Conservation (phyloP, 345 rosid species). For the Cardiospermum halicacabum region DNA sequence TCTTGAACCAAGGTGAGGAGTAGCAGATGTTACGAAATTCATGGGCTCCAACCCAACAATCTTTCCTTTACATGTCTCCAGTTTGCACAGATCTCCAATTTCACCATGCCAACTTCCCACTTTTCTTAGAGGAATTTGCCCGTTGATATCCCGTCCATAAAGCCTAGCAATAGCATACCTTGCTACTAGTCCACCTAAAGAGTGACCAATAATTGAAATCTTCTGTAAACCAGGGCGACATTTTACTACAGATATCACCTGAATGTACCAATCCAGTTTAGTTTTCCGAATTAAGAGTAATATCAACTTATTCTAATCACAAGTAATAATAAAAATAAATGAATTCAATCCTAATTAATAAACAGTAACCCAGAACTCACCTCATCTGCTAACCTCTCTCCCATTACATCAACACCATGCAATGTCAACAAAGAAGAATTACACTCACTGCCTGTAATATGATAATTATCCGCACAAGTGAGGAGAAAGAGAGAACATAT, state of each 20-base stretch:
- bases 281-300: neutral
- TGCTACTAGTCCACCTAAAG: conserved; percentile 82
- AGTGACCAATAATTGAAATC: conserved; percentile 82
- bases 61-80: conserved; percentile 37
- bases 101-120: conserved; percentile 25
- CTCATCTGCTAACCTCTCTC: conserved; percentile 83
- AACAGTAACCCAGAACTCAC: conserved; percentile 27
- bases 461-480: neutral
- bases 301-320: neutral
- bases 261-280: conserved; percentile 26
- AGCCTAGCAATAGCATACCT: conserved; percentile 86
- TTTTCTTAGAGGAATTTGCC: conserved; percentile 33
- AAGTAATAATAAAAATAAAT: neutral
- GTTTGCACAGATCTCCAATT: conserved; percentile 18
- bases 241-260: conserved; percentile 61
- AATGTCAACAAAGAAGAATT: conserved; percentile 58
- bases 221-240: conserved; percentile 47
- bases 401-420: conserved; percentile 90
- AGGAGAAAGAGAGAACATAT: neutral
- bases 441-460: conserved; percentile 61
- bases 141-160: conserved; percentile 31
- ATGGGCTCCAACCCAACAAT: conserved; percentile 80
- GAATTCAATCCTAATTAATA: neutral
- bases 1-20: conserved; percentile 87
- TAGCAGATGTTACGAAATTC: conserved; percentile 77